These are phyloP conservation scores for Phytophthora cactorum DNA, from an alignment of 352 stramenopile genomes.

Conservation along the genomic window DNA sequence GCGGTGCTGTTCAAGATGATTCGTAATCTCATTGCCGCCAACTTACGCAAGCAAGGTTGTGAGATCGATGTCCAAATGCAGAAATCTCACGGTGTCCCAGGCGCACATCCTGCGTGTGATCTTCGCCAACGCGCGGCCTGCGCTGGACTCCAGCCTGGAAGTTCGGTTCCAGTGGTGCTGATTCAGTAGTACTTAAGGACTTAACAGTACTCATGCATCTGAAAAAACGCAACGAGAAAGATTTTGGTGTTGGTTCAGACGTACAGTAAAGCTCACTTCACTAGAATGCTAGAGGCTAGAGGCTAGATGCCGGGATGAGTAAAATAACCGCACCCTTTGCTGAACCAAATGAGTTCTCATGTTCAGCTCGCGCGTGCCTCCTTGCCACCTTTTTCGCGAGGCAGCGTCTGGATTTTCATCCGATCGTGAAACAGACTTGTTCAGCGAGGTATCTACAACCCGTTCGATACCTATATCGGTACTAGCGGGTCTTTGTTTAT, in stretches of 20 bases:
- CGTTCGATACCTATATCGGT: conserved; percentile 1
- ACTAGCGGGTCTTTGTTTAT: not conserved
- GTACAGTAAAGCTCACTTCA: too few relatives aligned
- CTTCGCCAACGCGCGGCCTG: not conserved
- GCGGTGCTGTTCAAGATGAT: not conserved
- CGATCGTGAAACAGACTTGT: conserved; percentile 16
- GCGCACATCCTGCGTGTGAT: conserved; percentile 13
- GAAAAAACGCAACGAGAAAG: too few relatives aligned
- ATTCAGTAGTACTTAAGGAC: too few relatives aligned
- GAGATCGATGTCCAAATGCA: conserved; percentile 3
- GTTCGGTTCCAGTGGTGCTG: too few relatives aligned
- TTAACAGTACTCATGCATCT: too few relatives aligned
- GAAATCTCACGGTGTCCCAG: conserved; percentile 5
- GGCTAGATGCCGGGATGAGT: too few relatives aligned
- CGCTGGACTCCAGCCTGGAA: too few relatives aligned
- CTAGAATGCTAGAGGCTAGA: too few relatives aligned
- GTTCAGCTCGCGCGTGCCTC: conserved; percentile 25
- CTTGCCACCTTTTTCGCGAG: conserved; percentile 12
- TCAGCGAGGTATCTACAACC: not conserved
- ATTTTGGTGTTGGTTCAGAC: too few relatives aligned
- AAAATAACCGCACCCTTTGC: too few relatives aligned
- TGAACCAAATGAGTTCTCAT: not conserved
- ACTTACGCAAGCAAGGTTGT: not conserved
- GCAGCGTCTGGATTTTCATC: conserved; percentile 36
- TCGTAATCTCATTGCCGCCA: conserved; percentile 8